Percentiles rank a stretch among this genome's conserved stretches.
Evolutionary conservation across 305 asterid genomes (phyloP).

Genomic region (Coffea humblotiana): DNA sequence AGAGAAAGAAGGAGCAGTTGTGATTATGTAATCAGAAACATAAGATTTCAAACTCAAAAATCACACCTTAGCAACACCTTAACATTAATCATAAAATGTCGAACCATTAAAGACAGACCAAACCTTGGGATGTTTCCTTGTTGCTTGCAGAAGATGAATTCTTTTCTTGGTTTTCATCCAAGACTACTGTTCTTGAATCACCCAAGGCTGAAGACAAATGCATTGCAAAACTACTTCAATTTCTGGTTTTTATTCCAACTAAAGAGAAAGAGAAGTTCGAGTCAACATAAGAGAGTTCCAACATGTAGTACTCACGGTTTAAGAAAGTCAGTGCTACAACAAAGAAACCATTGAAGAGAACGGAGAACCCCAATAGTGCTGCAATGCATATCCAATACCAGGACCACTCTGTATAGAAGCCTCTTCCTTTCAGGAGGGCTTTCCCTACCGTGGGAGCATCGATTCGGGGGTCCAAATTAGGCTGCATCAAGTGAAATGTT

Average conservation of each 20-base stretch:
- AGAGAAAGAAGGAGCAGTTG: background rate
- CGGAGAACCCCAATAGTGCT: slow-evolving; percentile 78
- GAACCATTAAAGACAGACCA: background rate
- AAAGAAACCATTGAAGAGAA: slow-evolving; percentile 73
- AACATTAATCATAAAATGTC: too few relatives aligned
- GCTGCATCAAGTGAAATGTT: slow-evolving; percentile 1
- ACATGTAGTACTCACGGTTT: slow-evolving; percentile 53
- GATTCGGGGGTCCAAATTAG: slow-evolving; percentile 46
- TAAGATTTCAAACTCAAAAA: background rate
- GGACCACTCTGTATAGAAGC: slow-evolving; percentile 59
- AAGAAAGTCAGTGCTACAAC: slow-evolving; percentile 63
- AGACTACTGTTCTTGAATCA: slow-evolving; percentile 39
- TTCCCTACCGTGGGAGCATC: slow-evolving; percentile 62
- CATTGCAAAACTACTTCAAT: background rate
- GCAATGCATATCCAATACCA: slow-evolving; percentile 64
- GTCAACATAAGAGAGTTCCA: slow-evolving; percentile 14
- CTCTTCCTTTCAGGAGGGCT: slow-evolving; percentile 77
- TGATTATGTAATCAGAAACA: background rate
- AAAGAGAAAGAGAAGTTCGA: background rate
- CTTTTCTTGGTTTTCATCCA: slow-evolving; percentile 31
- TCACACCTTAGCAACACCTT: background rate
- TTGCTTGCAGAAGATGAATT: background rate
- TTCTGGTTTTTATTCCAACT: background rate
- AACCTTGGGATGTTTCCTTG: slow-evolving; percentile 13
- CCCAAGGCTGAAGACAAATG: slow-evolving; percentile 39